Percentiles rank a stretch among this genome's conserved stretches.
These are phyloP conservation scores for Noccaea caerulescens DNA, from an alignment of 345 rosid genomes.

Conservation along the genomic window DNA sequence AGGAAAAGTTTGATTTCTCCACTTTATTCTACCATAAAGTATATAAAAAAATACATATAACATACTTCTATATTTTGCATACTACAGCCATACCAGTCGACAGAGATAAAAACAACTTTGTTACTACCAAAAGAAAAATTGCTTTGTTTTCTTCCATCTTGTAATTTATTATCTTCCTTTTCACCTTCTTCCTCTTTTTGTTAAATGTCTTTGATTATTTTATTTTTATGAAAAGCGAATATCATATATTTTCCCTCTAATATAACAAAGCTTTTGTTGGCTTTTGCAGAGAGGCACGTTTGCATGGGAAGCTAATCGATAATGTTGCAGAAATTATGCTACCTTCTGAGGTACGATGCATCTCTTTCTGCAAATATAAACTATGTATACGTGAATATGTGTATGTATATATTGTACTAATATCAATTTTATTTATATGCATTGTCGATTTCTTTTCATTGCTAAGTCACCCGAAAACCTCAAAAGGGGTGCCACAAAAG, in stretches of 20 bases:
- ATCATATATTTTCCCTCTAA: slow-evolving; percentile 52
- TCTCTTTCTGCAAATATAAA: slow-evolving; percentile 38
- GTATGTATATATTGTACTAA: not conserved
- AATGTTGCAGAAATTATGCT: slow-evolving; percentile 55
- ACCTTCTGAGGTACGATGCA: slow-evolving; percentile 73
- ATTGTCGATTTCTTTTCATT: slow-evolving; percentile 37
- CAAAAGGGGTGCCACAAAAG: slow-evolving; percentile 48
- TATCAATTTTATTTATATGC: slow-evolving; percentile 13
- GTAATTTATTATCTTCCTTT: slow-evolving; percentile 36
- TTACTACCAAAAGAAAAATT: slow-evolving; percentile 36
- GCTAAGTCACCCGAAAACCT: slow-evolving; percentile 35
- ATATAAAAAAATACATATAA: not conserved
- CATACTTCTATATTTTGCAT: slow-evolving; percentile 21
- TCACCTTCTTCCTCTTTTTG: slow-evolving; percentile 49
- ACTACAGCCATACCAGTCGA: slow-evolving; percentile 39
- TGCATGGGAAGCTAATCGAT: slow-evolving; percentile 79
- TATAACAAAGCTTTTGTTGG: slow-evolving; percentile 46
- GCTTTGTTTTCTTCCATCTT: slow-evolving; percentile 43
- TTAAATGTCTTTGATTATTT: slow-evolving; percentile 45
- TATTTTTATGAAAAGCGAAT: slow-evolving; percentile 46
- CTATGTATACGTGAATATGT: slow-evolving; percentile 11
- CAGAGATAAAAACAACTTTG: slow-evolving; percentile 33
- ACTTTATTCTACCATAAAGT: slow-evolving; percentile 35
- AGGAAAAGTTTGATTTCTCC: slow-evolving; percentile 24
- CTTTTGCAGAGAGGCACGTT: slow-evolving; percentile 87